Evolutionary conservation across 164 flowering plant genomes (phyloP).

Genomic region (Chimonanthus salicifolius): DNA sequence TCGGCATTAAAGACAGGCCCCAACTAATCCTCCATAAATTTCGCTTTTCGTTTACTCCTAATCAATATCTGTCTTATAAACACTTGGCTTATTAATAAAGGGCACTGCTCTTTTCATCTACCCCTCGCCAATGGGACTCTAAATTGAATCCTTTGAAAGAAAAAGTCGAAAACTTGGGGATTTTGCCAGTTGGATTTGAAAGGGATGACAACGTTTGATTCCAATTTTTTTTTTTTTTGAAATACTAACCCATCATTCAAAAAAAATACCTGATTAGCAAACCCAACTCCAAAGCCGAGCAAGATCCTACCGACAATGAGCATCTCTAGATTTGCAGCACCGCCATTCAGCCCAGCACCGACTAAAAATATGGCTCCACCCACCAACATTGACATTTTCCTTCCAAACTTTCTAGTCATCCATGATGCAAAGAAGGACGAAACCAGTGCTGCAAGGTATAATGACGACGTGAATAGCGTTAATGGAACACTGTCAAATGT

Average conservation of each 20-base stretch:
- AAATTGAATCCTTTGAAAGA: no score
- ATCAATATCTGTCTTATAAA: no score
- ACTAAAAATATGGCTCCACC: slow-evolving; percentile 20
- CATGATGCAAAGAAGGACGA: slow-evolving; percentile 27
- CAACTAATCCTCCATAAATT: no score
- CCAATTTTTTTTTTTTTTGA: neutral
- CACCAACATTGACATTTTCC: slow-evolving; percentile 23
- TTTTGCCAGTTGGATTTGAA: no score
- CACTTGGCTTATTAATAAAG: no score
- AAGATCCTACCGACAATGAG: slow-evolving; percentile 32
- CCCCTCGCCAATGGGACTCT: no score
- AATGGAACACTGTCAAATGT: slow-evolving; percentile 19
- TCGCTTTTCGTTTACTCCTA: no score
- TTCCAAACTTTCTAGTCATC: slow-evolving; percentile 22
- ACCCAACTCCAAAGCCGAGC: slow-evolving; percentile 34
- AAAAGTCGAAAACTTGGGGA: no score
- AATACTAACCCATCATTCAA: neutral
- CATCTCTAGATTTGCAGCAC: slow-evolving; percentile 18
- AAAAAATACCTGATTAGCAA: slow-evolving; percentile 29
- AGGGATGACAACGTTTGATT: neutral
- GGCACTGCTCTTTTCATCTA: no score
- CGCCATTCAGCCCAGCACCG: slow-evolving; percentile 22
- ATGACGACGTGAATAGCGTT: slow-evolving; percentile 29
- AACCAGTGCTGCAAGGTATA: slow-evolving; percentile 26
- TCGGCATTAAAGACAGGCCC: no score